phyloP scores from a whole-genome alignment of 805 yeast species.

The Candida broadrunensis region DNA sequence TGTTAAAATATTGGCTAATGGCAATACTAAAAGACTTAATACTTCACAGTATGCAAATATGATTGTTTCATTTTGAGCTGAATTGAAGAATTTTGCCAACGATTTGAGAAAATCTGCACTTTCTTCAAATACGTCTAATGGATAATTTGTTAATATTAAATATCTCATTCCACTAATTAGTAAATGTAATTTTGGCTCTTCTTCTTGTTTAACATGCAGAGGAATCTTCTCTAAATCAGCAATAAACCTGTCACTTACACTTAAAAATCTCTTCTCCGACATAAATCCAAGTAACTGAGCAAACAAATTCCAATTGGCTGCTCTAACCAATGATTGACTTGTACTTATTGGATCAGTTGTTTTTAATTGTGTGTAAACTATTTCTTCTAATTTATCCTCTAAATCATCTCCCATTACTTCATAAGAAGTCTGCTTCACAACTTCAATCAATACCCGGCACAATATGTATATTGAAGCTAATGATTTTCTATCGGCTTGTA shows the following conservation, averaged over 20 bases:
- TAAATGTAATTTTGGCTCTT: slow-evolving; percentile 60
- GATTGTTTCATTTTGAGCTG: slow-evolving; percentile 62
- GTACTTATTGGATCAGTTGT: slow-evolving; percentile 80
- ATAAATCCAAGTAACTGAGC: slow-evolving; percentile 87
- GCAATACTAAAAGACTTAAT: slow-evolving; percentile 67
- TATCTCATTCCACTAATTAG: slow-evolving; percentile 91
- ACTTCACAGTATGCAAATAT: slow-evolving; percentile 84
- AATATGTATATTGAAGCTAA: slow-evolving; percentile 82
- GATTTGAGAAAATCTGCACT: slow-evolving; percentile 88
- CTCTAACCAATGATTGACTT: slow-evolving; percentile 62
- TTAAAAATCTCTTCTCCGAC: slow-evolving; percentile 78
- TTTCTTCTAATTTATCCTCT: slow-evolving; percentile 83
- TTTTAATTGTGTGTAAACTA: slow-evolving; percentile 84
- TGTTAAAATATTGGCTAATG: slow-evolving; percentile 79
- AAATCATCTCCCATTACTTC: slow-evolving; percentile 73
- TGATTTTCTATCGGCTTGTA: slow-evolving; percentile 84
- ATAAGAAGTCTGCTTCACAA: slow-evolving; percentile 82
- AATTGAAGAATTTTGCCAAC: slow-evolving; percentile 74
- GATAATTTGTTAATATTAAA: slow-evolving; percentile 73
- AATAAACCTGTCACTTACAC: slow-evolving; percentile 90
- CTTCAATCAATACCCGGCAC: slow-evolving; percentile 89
- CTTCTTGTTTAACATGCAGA: slow-evolving; percentile 24
- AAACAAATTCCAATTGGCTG: slow-evolving; percentile 91
- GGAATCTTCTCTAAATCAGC: slow-evolving; percentile 89
- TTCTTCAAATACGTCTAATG: slow-evolving; percentile 88